Base-by-base conservation (phyloP, 2,329 filamentous ascomycete species). In the Fusarium cicatricum region DNA sequence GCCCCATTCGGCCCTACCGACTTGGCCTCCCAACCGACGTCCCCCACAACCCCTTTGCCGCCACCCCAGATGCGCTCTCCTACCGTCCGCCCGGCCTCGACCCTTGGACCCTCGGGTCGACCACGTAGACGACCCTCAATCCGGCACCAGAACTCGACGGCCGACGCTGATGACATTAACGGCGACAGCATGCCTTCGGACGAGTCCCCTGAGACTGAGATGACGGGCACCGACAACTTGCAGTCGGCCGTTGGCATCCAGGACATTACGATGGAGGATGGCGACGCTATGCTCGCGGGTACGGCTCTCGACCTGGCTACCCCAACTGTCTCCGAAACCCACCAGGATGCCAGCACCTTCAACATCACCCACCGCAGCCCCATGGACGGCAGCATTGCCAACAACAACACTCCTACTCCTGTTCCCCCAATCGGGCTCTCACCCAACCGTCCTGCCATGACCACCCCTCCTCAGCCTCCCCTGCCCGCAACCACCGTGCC, bases 291-390 rank as follows among this genome's bases (percentile, higher is more conserved):
- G 72, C 83, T 97, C 31, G 88, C 91, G 33, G 88, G 87, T 47
- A 85, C 90, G 3, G 84, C 88, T 4, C 85, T 96, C 29, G 88
- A 90, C 26, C 77, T 97, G 57, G 86, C 88, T 3, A 89, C 91
- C 8, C 90, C 90, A 2, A 90, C 90, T 29, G 90, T 90, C 3
- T 93, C 92, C 0, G 92, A 95, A 68, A 85, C 88, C n/a, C 74
- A 76, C 40, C 90, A 92, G 66, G 91, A 96, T 66, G 85, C 90
- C 11, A 92, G 94, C 52, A 92, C 92, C 1, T 97, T 98, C 76
- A 96, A 97, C 76, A 96, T 97, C 68, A 92, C 91, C 7, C 94
- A 97, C 74, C 88, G 90, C 47, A 89, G 88, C 41, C 86, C 89
- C 1, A 86, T 95, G 31, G 92, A 97, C 70, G 92, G 91, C 43